A percentile compares a stretch with the other conserved stretches of the same genome.
Conservation (phyloP, 345 rosid genomes). For the Garcia nutans region DNA sequence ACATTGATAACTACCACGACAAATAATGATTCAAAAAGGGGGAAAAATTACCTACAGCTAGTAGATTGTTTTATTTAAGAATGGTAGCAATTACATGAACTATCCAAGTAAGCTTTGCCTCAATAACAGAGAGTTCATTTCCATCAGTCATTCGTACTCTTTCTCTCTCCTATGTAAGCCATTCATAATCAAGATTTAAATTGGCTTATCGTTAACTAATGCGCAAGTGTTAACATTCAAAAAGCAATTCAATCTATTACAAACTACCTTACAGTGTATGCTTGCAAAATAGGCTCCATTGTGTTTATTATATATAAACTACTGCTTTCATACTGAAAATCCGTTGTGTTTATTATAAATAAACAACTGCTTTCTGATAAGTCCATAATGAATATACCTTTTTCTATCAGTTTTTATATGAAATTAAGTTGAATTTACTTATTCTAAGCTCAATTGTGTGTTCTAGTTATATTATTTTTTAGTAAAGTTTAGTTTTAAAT, state of each 20-base stretch:
- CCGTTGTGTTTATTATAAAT: too few species aligned
- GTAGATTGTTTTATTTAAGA: slow-evolving; percentile 78
- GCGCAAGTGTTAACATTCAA: not conserved
- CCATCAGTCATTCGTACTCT: slow-evolving; percentile 53
- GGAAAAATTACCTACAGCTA: slow-evolving; percentile 69
- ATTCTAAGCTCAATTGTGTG: too few species aligned
- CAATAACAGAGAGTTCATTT: slow-evolving; percentile 71
- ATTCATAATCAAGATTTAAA: slow-evolving; percentile 13
- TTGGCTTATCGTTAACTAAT: slow-evolving; percentile 11
- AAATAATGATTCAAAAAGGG: slow-evolving; percentile 3
- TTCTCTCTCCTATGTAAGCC: slow-evolving; percentile 67
- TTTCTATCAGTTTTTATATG: too few species aligned
- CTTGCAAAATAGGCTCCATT: slow-evolving; percentile 91
- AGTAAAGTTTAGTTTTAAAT: too few species aligned
- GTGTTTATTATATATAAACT: slow-evolving; percentile 74
- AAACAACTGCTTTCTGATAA: too few species aligned
- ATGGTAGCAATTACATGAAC: slow-evolving; percentile 95
- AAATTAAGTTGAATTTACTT: too few species aligned
- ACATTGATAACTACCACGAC: slow-evolving; percentile 13
- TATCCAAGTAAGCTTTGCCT: slow-evolving; percentile 94
- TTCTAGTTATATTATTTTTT: too few species aligned
- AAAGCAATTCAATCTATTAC: slow-evolving; percentile 7
- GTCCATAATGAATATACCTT: too few species aligned
- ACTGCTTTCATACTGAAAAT: slow-evolving; percentile 92
- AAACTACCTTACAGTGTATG: slow-evolving; percentile 69